A percentile compares a stretch with the other conserved stretches of the same genome.
Evolutionary conservation across 2,329 filamentous ascomycete genomes (phyloP).

Genomic region (Cryphonectria carpinicola): DNA sequence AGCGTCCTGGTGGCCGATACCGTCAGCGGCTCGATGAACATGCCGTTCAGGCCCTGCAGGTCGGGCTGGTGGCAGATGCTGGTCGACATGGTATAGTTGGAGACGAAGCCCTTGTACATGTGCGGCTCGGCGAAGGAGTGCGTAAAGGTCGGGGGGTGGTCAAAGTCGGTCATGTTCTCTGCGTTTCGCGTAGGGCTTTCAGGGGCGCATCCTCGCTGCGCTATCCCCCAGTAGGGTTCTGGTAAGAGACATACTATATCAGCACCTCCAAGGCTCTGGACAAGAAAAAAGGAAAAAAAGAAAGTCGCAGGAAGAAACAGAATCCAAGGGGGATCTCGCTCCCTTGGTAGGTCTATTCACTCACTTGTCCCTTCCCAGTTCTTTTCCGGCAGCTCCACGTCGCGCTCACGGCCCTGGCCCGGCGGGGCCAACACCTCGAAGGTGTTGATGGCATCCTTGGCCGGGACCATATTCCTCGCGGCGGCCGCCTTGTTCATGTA

Average conservation of each 20-base stretch:
- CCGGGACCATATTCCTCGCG: constrained; percentile 47
- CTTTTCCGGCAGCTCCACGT: constrained; percentile 44
- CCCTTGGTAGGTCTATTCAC: constrained; percentile 30
- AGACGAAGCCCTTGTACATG: constrained; percentile 60
- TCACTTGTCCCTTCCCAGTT: constrained; percentile 57
- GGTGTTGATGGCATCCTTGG: constrained; percentile 48
- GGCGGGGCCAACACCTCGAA: constrained; percentile 49
- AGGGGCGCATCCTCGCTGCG: constrained; percentile 63
- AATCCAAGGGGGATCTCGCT: neutral
- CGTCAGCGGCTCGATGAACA: constrained; percentile 64
- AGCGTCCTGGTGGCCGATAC: constrained; percentile 60
- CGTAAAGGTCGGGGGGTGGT: constrained; percentile 49
- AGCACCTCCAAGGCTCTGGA: neutral
- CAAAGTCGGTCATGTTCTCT: constrained; percentile 48
- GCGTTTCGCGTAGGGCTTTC: constrained; percentile 62
- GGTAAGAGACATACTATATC: neutral
- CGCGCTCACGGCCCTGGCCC: constrained; percentile 40
- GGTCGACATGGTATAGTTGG: constrained; percentile 63
- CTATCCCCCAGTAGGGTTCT: constrained; percentile 62
- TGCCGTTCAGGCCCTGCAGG: constrained; percentile 64
- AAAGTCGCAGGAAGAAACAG: neutral
- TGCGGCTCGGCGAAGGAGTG: constrained; percentile 52
- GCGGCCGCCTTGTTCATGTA: constrained; percentile 58
- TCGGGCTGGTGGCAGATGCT: constrained; percentile 70
- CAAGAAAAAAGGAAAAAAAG: neutral